Conservation (phyloP, 1,284 basidiomycete species). For the Ustilago bromivora region DNA sequence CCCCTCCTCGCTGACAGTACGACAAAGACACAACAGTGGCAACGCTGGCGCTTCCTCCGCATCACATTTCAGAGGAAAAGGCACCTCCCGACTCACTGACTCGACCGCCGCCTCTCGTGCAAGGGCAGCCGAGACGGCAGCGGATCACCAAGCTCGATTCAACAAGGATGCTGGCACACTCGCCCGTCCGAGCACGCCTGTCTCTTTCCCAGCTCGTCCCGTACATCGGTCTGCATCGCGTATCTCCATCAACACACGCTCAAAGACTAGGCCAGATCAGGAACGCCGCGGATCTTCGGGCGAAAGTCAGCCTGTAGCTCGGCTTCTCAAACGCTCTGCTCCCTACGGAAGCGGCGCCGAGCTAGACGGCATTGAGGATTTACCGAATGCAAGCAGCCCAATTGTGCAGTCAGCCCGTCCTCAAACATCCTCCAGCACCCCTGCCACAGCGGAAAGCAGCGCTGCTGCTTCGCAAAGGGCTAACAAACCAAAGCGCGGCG, state of each 20-base stretch:
- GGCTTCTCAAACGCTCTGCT: conserved; percentile 80
- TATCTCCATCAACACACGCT: conserved; percentile 35
- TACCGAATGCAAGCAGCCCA: conserved; percentile 76
- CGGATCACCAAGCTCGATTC: conserved; percentile 33
- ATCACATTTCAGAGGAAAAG: conserved; percentile 20
- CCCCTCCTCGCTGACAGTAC: conserved; percentile 12
- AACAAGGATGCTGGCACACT: conserved; percentile 30
- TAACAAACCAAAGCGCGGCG: conserved; percentile 27
- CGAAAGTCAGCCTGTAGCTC: conserved; percentile 70
- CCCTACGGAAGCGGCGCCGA: conserved; percentile 93
- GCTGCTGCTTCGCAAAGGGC: neutral
- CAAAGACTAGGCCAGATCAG: conserved; percentile 16
- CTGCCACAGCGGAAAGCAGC: neutral
- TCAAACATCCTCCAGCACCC: conserved; percentile 7
- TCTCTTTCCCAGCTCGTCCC: conserved; percentile 16
- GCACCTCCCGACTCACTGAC: conserved; percentile 39
- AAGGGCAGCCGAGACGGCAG: conserved; percentile 54
- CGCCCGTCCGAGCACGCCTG: conserved; percentile 48
- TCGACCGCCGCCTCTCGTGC: conserved; percentile 55
- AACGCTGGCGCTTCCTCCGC: conserved; percentile 14
- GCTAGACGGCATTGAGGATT: conserved; percentile 88
- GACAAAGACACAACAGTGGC: conserved; percentile 40
- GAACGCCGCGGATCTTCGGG: conserved; percentile 25
- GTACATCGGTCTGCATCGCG: conserved; percentile 24
- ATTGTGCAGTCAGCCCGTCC: conserved; percentile 18